Base-by-base conservation (phyloP, 495 filamentous ascomycete genomes). In the Lineolata rhizophorae region DNA sequence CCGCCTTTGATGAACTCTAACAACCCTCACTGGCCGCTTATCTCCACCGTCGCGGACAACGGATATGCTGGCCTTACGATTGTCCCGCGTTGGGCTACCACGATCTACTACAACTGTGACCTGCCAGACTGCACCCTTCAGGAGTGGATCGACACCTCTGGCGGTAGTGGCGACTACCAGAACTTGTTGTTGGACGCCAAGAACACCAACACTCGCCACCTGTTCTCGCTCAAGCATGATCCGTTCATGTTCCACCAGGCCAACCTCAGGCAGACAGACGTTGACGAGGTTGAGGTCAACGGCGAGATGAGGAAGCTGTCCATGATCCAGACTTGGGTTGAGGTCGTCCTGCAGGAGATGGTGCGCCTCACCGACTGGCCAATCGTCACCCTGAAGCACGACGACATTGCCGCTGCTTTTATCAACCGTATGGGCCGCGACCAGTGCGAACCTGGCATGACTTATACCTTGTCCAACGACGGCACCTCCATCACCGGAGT, bases 61-160 rank as follows among this genome's bases (percentile, higher is more conserved):
- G 68, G 68, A 3, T 65, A 61, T 36, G 56, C 40, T n/a, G 68
- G 68, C 4, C 50, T 70, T 24, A 57, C 60, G 37, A 56, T 72
- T 29, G 61, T 65, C 46, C 65, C 65, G 12, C 64, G 69, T 24
- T 74, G 64, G 62, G 60, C 69, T 5, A 64, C 66, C 3, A 61
- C 58, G 17, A 72, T 72, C 41, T 74, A 70, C 52, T 74, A 67
- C 53, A 69, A 74, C 51, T 74, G 68, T 44, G 53, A 62, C 38
- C 56, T 54, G 28, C 55, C 64, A 1, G 51, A 43, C 10, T 74
- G 69, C 41, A 70, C 64, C 2, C 35, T 62, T 6, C 41, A 55
- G 27, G 66, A 74, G 41, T 74, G 69, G 69, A 65, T 67, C 30
- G 53, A 60, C 36, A 72, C 68, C 5, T 67, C 66, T 1, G 54